Evolutionary conservation across 805 yeast species (phyloP), one percentile per base, ranked within the genome.

Genomic region (Lachancea thermotolerans): DNA sequence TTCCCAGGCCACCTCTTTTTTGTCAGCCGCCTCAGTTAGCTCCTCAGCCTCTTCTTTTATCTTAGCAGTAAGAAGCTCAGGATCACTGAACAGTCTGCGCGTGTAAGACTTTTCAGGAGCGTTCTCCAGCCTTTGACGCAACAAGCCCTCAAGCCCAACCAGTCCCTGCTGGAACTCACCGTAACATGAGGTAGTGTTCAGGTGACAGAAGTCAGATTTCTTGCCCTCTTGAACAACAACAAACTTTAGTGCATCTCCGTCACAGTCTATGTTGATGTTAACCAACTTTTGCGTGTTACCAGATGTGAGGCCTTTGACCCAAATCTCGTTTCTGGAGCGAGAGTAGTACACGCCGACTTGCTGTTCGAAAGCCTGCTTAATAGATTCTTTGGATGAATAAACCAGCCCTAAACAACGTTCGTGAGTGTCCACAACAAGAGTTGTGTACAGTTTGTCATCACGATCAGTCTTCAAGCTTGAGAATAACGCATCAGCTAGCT

Each of bases 81-180:
- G 79, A 66, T 93, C 98, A 42, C 78, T 74, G 59, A 91, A 89
- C 50, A 93, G 71, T 52, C 99, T 76, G 59, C 83, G 80, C 12
- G 99, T 91, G 70, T 93, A 93, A n/a, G 97, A 90, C 1, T 95
- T 96, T 52, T 74, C 86, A 15, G 96, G 96, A 2, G 98, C 95
- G 10, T 54, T 60, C 11, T 17, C 27, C 44, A 75, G 67, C 60
- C 99, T 78, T 37, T 77, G 74, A 18, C 68, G 62, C 47, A 93
- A 73, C 4, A 87, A 79, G 43, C 68, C 60, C 58, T 90, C 95
- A 50, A 93, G 73, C 10, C 76, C 62, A 27, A 46, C 50, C 41
- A 91, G 67, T 1, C 98, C 98, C 32, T 61, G 57, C 6, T 60
- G 54, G 35, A 80, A 74, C 32, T 73, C 67, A 37, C 93, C 85